Conservation (phyloP, 2,329 filamentous ascomycete species). For the Colletotrichum paranaense region DNA sequence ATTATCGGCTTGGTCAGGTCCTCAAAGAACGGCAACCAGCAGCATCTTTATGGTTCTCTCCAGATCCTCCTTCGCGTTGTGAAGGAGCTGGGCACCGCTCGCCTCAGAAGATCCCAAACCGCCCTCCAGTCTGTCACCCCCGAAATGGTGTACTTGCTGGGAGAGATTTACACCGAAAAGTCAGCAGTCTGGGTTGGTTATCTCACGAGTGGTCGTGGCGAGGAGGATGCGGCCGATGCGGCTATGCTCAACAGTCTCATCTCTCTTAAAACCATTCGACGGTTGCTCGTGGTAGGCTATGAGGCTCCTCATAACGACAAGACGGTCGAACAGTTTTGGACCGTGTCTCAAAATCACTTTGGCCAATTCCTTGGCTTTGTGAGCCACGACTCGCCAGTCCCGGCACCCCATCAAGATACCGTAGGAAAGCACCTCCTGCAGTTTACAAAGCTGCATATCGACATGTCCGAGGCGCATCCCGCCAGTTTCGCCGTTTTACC, state of each 20-base stretch:
- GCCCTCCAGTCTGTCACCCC: constrained; percentile 83
- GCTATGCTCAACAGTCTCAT: constrained; percentile 82
- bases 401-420: constrained; percentile 66
- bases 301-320: constrained; percentile 84
- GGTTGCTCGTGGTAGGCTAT: constrained; percentile 84
- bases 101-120: constrained; percentile 79
- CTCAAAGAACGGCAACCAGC: constrained; percentile 66
- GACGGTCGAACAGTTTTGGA: constrained; percentile 84
- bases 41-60: constrained; percentile 78
- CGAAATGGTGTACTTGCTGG: constrained; percentile 84
- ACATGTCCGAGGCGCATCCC: constrained; percentile 84
- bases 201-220: constrained; percentile 66
- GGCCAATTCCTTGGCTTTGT: constrained; percentile 78
- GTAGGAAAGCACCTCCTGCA: constrained; percentile 91
- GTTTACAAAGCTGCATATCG: constrained; percentile 89
- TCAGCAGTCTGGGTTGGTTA: constrained; percentile 76
- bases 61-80: constrained; percentile 85
- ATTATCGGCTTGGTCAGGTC: constrained; percentile 74
- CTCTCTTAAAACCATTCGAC: constrained; percentile 82
- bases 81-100: constrained; percentile 88
- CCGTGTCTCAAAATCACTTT: constrained; percentile 80
- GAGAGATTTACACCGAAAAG: constrained; percentile 81
- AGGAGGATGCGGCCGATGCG: constrained; percentile 68
- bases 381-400: constrained; percentile 64
- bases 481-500: constrained; percentile 86